These are phyloP conservation scores for Scedosporium apiospermum DNA, from an alignment of 2,329 filamentous ascomycete species.

Conservation along the genomic window DNA sequence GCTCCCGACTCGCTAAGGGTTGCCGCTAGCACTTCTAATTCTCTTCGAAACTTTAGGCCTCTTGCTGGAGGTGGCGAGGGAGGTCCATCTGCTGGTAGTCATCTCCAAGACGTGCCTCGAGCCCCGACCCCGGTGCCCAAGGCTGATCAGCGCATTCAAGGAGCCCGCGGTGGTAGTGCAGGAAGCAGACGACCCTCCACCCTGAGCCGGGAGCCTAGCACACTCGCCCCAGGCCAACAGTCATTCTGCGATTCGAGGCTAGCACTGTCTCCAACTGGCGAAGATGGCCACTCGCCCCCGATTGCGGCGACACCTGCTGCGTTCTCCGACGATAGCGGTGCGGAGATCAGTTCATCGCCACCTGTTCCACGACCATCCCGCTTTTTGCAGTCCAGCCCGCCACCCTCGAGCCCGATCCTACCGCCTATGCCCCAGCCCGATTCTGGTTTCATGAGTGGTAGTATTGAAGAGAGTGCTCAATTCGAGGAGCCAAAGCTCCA, in stretches of 20 bases:
- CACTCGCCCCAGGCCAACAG: constrained; percentile 10
- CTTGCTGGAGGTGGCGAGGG: constrained; percentile 44
- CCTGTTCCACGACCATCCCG: constrained; percentile 59
- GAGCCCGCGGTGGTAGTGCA: constrained; percentile 18
- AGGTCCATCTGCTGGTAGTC: constrained; percentile 28
- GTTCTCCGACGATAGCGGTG: constrained; percentile 58
- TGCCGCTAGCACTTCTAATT: constrained; percentile 83
- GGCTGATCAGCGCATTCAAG: constrained; percentile 27
- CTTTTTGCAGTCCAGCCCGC: constrained; percentile 49
- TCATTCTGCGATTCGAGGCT: constrained; percentile 23
- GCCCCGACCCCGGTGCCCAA: constrained; percentile 66
- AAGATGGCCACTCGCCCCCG: constrained; percentile 45
- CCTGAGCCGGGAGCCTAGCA: constrained; percentile 37
- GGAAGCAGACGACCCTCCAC: constrained; percentile 50
- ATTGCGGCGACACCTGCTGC: constrained; percentile 38
- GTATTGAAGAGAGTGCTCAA: constrained; percentile 58
- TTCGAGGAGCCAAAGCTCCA: constrained; percentile 31
- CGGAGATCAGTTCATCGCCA: constrained; percentile 82
- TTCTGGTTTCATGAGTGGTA: constrained; percentile 80
- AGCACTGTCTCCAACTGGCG: constrained; percentile 33
- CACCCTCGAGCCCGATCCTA: constrained; percentile 71
- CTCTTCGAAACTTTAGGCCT: constrained; percentile 75
- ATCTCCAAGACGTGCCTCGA: constrained; percentile 63
- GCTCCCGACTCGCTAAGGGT: constrained; percentile 75
- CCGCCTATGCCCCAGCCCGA: constrained; percentile 59